Evolutionary conservation across 2,329 filamentous ascomycete genomes (phyloP), one percentile per base, ranked within the genome.

Genomic region (Cladophialophora bantiana): DNA sequence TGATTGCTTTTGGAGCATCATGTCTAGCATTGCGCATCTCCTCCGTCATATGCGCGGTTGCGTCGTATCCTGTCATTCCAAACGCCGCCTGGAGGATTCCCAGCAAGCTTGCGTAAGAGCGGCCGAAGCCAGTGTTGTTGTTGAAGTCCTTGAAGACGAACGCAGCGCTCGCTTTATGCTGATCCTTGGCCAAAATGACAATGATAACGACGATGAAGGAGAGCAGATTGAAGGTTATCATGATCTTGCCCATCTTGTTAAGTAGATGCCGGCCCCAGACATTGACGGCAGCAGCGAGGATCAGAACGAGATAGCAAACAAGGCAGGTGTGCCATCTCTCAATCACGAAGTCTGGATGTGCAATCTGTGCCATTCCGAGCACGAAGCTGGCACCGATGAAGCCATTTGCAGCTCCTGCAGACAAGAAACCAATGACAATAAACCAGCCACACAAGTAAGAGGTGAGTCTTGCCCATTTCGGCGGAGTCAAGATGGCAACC

Each of bases 261-360:
- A 88, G 77, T 3, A 84, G 75, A 48, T 82, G 81, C 0, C 83
- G 79, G 2, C 82, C 77, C 75, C 80, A 84, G 53, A 85, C 77
- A 68, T 87, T 88, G 62, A 83, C 77, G 1, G 73, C 75, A 0
- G 82, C 75, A 1, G 82, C 81, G 5, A 83, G 60, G 15, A 81
- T 67, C 0, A 82, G 81, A 38, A 86, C 78, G 5, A 80, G 73
- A 65, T 85, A 87, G 6, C 84, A 79, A 0, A 86, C 77, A 2
- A 87, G 76, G 0, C 85, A 83, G 0, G 83, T 84, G 67, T 87
- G 85, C 85, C 85, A 87, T 38, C 85, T 78, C 69, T 86, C 76
- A 62, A 87, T 86, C 0, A 75, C 79, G 67, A 83, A 87, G 9
- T 75, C 75, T 0, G 83, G 82, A 65, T 84, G 80, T 57, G 83